Conservation (phyloP, 352 stramenopile genomes). For the Phytophthora agathidicida region DNA sequence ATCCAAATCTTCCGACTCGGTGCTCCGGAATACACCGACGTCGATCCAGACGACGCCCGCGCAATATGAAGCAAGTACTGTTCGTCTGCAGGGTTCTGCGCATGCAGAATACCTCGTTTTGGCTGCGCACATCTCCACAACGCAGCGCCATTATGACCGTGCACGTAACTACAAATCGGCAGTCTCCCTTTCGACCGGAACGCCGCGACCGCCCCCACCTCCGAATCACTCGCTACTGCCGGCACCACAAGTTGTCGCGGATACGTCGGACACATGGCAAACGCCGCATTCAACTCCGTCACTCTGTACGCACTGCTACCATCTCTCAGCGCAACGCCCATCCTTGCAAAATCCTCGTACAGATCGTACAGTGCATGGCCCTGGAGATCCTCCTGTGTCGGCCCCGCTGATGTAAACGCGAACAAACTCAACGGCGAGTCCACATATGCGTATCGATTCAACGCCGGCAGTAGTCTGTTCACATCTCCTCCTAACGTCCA, state of each 20-base stretch:
- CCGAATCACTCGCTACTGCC: constrained; percentile 57
- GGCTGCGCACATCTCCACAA: constrained; percentile 89
- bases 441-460: constrained; percentile 77
- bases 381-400: constrained; percentile 37
- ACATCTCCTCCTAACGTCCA: constrained; percentile 80
- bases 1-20: constrained; percentile 80
- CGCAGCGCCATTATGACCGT: constrained; percentile 66
- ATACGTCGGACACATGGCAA: constrained; percentile 85
- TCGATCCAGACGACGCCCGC: constrained; percentile 18
- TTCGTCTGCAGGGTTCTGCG: constrained; percentile 76
- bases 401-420: constrained; percentile 52
- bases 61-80: constrained; percentile 73
- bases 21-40: constrained; percentile 15
- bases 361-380: constrained; percentile 75
- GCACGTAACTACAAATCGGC: constrained; percentile 84
- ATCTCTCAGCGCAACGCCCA: constrained; percentile 62
- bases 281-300: constrained; percentile 69
- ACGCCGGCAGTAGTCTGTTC: constrained; percentile 59
- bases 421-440: constrained; percentile 77
- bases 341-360: constrained; percentile 68
- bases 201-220: constrained; percentile 68
- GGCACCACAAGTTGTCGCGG: constrained; percentile 79
- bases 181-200: constrained; percentile 87
- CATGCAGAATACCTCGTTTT: constrained; percentile 83
- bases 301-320: constrained; percentile 48